Base-by-base conservation (phyloP, 371 early-diverging fungal species). In the Sporodiniella umbellata region DNA sequence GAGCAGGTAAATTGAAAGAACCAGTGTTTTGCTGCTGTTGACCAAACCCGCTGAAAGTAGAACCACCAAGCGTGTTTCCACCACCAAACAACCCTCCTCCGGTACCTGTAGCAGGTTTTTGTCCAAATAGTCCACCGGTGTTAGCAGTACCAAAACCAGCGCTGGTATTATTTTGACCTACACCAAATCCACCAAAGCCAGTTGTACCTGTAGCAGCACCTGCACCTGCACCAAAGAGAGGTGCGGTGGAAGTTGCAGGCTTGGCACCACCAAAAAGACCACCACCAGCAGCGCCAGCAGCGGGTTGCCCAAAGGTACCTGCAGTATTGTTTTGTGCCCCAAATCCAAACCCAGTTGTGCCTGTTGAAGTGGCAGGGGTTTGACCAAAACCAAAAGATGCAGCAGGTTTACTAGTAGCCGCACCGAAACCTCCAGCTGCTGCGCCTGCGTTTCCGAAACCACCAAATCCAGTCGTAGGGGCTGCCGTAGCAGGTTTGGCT, bases 191-290 rank as follows among this genome's bases (percentile, higher is more conserved):
- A 15, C 82, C 80, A 54, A 83, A 81, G 15, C 69, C 67, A 14
- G 58, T 72, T 8, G 60, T 30, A 11, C 67, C 63, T 6, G 70
- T 26, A 22, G 56, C 58, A 25, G 73, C 44, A 33, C 70, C 45
- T 22, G 61, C 63, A 23, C 62, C 46, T 25, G 54, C 56, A n/a
- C 81, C 80, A 58, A 83, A 81, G 37, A 76, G 51, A n/a, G 72
- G 50, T 0, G 75, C 68, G 4, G 73, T 52, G 25, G 75, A 71
- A 2, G 80, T 57, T 31, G 76, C 66, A 18, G 85, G 59, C 18
- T 71, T 66, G n/a, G 76, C 59, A 14, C 72, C 70, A 10, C 88
- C 88, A 59, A 85, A 85, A 17, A 81, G 57, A 23, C 75, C 62
- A n/a, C 64, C 56, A 18, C 21, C 12, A 31, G 67, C 56, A 7